Evolutionary conservation across 805 yeast species (phyloP).

Genomic region (Pichia cephalocereana): DNA sequence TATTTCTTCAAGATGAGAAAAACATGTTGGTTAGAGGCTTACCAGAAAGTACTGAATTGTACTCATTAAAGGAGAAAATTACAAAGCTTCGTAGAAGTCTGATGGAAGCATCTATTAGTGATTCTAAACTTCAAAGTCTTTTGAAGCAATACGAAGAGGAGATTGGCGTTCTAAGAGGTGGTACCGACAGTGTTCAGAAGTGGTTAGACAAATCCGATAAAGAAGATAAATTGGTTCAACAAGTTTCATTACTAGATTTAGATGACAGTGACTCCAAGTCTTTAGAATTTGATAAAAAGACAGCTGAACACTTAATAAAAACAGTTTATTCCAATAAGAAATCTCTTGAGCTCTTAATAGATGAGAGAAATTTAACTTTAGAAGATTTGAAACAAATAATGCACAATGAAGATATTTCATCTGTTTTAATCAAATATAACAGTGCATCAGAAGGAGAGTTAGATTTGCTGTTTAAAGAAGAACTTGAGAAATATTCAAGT

Average conservation of each 20-base stretch:
- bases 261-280: slow-evolving; percentile 34
- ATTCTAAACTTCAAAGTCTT: slow-evolving; percentile 41
- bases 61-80: slow-evolving; percentile 40
- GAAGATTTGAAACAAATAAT: slow-evolving; percentile 59
- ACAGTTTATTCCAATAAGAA: slow-evolving; percentile 48
- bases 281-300: slow-evolving; percentile 14
- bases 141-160: slow-evolving; percentile 35
- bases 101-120: slow-evolving; percentile 53
- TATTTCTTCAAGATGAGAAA: slow-evolving; percentile 29
- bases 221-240: slow-evolving; percentile 13
- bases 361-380: slow-evolving; percentile 53
- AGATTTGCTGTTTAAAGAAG: slow-evolving; percentile 51
- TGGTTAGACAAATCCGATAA: slow-evolving; percentile 15
- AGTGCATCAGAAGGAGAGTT: slow-evolving; percentile 35
- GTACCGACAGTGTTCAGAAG: slow-evolving; percentile 32
- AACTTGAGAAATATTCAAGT: slow-evolving; percentile 67
- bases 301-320: slow-evolving; percentile 31
- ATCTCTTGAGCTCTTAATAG: slow-evolving; percentile 52
- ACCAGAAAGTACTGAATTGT: slow-evolving; percentile 1
- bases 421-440: slow-evolving; percentile 57
- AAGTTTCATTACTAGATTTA: slow-evolving; percentile 50
- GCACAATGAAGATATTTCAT: slow-evolving; percentile 79
- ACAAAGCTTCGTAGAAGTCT: slow-evolving; percentile 50
- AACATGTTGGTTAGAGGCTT: slow-evolving; percentile 12
- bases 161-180: slow-evolving; percentile 35